Evolutionary conservation across 2,329 filamentous ascomycete genomes (phyloP).

Genomic region (Ambrosiella xylebori): DNA sequence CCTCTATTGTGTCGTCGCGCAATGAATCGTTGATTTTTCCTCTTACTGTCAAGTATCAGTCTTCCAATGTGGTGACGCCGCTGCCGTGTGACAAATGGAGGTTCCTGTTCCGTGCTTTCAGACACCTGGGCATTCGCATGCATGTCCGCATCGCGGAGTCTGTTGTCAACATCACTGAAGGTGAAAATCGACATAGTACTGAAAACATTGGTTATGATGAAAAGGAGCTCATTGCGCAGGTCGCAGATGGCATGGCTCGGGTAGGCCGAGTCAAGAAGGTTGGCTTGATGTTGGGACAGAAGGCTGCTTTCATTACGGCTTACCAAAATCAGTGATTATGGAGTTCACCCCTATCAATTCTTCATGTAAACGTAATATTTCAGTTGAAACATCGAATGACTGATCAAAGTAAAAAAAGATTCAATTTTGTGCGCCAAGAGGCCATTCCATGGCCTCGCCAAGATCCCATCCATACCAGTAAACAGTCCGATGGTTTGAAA

Average conservation of each 20-base stretch:
- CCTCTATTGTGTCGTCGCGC: conserved; percentile 52
- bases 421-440: conserved; percentile 10
- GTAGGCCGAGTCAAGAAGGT: conserved; percentile 79
- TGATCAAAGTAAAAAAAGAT: conserved; percentile 1
- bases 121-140: conserved; percentile 73
- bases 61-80: conserved; percentile 57
- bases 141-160: conserved; percentile 76
- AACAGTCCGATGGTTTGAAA: not conserved
- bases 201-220: conserved; percentile 35
- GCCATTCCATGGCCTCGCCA: conserved; percentile 7
- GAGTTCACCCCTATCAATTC: not conserved
- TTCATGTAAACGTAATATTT: no score
- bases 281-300: conserved; percentile 66
- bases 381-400: conserved; percentile 2
- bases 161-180: conserved; percentile 35
- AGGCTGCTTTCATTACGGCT: conserved; percentile 61
- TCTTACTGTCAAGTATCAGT: conserved; percentile 74
- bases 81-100: conserved; percentile 30
- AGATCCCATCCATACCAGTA: not conserved
- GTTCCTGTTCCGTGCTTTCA: conserved; percentile 77
- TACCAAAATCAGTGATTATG: conserved; percentile 29
- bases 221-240: conserved; percentile 52
- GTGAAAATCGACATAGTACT: conserved; percentile 16
- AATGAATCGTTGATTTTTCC: conserved; percentile 66
- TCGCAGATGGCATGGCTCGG: conserved; percentile 74